Conservation (phyloP, 345 rosid species). For the Psidium friedrichsthalianum region DNA sequence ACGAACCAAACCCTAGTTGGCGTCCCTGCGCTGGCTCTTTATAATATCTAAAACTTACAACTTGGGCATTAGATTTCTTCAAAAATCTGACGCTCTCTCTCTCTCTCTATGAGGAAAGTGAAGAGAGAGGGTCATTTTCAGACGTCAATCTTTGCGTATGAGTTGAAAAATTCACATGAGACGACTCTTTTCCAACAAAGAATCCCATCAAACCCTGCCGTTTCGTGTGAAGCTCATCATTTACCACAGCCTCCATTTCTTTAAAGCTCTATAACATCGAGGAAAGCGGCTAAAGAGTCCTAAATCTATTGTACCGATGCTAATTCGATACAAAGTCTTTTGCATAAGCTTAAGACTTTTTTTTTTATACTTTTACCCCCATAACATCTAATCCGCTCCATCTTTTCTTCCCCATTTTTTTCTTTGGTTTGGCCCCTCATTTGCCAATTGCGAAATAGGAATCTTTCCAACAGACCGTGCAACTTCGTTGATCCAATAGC, state of each 20-base stretch:
- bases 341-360: too few species aligned
- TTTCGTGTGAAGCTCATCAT: background rate
- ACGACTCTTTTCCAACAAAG: background rate
- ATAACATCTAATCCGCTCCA: too few species aligned
- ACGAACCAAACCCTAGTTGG: background rate
- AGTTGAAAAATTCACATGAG: background rate
- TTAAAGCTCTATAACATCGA: background rate
- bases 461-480: too few species aligned
- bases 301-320: too few species aligned
- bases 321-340: too few species aligned
- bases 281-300: too few species aligned
- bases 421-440: too few species aligned
- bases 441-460: too few species aligned
- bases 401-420: too few species aligned
- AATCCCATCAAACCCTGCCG: background rate
- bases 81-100: background rate
- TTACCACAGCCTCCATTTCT: background rate
- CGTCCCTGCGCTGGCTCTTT: background rate
- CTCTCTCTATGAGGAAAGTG: background rate
- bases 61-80: background rate
- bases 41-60: background rate
- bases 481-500: too few species aligned
- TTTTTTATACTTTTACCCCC: too few species aligned
- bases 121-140: background rate
- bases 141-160: background rate